Conservation (phyloP, 164 flowering plant species). For the Magnolia kwangsiensis region DNA sequence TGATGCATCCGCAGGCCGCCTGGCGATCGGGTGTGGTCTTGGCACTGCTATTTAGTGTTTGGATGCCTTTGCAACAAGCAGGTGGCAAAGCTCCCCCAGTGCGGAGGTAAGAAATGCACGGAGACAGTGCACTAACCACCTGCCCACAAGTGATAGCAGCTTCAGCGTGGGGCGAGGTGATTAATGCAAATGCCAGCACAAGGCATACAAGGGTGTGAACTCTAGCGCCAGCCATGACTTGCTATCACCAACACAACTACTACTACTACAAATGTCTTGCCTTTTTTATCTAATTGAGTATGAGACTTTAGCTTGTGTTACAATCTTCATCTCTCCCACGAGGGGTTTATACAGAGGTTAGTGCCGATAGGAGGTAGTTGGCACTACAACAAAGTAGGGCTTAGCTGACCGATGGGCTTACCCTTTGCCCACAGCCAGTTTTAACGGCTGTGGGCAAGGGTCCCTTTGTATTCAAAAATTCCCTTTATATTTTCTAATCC, state of each 20-base stretch:
- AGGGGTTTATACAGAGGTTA: no score
- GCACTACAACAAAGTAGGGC: no score
- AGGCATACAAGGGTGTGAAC: neutral
- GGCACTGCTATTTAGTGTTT: neutral
- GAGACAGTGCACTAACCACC: neutral
- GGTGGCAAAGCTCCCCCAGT: neutral
- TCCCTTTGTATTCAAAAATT: no score
- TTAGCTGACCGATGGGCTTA: no score
- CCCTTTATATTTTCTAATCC: no score
- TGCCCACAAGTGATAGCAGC: neutral
- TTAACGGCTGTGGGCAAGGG: no score
- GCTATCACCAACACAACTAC: neutral
- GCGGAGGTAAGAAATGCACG: neutral
- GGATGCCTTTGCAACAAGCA: constrained; percentile 5
- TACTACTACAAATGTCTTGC: neutral
- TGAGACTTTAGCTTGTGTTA: no score
- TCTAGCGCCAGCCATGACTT: no score
- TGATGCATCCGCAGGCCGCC: constrained; percentile 4
- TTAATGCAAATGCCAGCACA: neutral
- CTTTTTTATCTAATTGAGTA: no score
- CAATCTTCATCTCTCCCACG: no score
- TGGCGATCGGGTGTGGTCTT: constrained; percentile 11
- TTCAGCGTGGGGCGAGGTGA: neutral
- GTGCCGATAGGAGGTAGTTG: no score
- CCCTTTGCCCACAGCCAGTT: no score